Conservation (phyloP, 2,329 filamentous ascomycete species). For the Aureobasidium leucospermi region DNA sequence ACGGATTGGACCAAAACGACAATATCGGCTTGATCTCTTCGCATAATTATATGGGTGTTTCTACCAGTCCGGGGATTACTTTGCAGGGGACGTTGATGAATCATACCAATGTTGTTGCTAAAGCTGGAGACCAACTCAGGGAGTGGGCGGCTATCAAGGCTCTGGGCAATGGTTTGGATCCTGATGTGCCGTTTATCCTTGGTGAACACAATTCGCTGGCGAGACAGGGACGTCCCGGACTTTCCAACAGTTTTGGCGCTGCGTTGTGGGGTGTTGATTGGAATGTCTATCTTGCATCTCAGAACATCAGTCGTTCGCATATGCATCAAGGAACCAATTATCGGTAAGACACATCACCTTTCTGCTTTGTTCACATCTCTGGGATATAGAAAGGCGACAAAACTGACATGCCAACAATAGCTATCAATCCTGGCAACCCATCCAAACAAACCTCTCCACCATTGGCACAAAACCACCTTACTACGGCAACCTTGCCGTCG, state of each 20-base stretch:
- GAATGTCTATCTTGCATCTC: conserved; percentile 50
- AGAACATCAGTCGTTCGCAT: conserved; percentile 51
- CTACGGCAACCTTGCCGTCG: conserved; percentile 55
- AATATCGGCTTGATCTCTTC: conserved; percentile 49
- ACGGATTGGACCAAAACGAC: conserved; percentile 44
- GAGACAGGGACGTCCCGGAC: conserved; percentile 53
- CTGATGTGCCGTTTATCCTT: conserved; percentile 45
- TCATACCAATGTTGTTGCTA: conserved; percentile 47
- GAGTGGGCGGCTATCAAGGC: conserved; percentile 40
- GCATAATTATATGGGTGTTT: conserved; percentile 57
- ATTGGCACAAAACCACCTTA: conserved; percentile 57
- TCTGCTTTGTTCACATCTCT: too few species aligned
- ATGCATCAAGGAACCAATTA: conserved; percentile 61
- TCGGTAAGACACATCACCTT: conserved; percentile 24
- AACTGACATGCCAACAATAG: neutral
- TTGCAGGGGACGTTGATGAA: conserved; percentile 58
- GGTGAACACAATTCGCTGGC: conserved; percentile 58
- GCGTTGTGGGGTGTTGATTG: conserved; percentile 60
- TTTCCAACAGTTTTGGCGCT: conserved; percentile 59
- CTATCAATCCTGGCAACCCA: conserved; percentile 55
- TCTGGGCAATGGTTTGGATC: conserved; percentile 24
- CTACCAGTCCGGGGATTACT: conserved; percentile 53
- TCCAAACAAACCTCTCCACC: conserved; percentile 42
- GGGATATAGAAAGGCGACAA: neutral
- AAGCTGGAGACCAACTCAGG: conserved; percentile 42